Percentiles rank a stretch among this genome's conserved stretches.
phyloP scores from a whole-genome alignment of 2,329 filamentous ascomycete species.

The Trichoderma asperellum region DNA sequence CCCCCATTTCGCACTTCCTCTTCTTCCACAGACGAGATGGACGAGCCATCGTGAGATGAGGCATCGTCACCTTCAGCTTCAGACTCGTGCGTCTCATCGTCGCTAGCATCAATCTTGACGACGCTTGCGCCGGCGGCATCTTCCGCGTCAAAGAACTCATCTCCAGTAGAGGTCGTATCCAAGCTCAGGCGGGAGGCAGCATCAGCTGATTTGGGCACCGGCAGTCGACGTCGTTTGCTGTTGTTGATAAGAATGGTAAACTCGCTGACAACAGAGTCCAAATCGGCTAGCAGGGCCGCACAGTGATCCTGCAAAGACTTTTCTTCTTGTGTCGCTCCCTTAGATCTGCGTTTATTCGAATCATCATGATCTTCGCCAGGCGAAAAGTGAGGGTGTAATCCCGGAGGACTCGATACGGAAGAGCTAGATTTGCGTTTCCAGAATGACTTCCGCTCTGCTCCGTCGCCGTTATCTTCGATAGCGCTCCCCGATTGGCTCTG shows the following conservation, averaged over 20 bases:
- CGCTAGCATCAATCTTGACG: slow-evolving; percentile 72
- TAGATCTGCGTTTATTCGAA: slow-evolving; percentile 42
- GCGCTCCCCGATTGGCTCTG: slow-evolving; percentile 49
- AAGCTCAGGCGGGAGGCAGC: slow-evolving; percentile 64
- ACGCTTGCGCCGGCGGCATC: slow-evolving; percentile 63
- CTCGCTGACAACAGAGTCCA: slow-evolving; percentile 81
- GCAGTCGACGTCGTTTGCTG: slow-evolving; percentile 75
- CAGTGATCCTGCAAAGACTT: slow-evolving; percentile 79
- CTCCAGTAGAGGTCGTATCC: slow-evolving; percentile 75
- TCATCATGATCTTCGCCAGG: slow-evolving; percentile 41
- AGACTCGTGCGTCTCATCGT: slow-evolving; percentile 62
- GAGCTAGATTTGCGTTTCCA: slow-evolving; percentile 87
- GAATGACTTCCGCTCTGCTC: slow-evolving; percentile 72
- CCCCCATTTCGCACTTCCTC: slow-evolving; percentile 64
- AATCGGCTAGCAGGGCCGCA: slow-evolving; percentile 77
- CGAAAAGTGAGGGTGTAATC: slow-evolving; percentile 43
- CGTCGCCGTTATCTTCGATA: slow-evolving; percentile 48
- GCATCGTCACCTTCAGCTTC: slow-evolving; percentile 61
- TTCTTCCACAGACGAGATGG: slow-evolving; percentile 62
- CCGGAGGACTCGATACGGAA: slow-evolving; percentile 47
- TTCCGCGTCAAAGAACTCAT: slow-evolving; percentile 95
- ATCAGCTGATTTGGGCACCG: slow-evolving; percentile 54
- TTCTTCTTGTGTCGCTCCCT: slow-evolving; percentile 54
- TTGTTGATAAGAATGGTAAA: slow-evolving; percentile 77
- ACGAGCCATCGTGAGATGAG: slow-evolving; percentile 59